Conservation (phyloP, 345 rosid species). For the Eucalyptus rudis region DNA sequence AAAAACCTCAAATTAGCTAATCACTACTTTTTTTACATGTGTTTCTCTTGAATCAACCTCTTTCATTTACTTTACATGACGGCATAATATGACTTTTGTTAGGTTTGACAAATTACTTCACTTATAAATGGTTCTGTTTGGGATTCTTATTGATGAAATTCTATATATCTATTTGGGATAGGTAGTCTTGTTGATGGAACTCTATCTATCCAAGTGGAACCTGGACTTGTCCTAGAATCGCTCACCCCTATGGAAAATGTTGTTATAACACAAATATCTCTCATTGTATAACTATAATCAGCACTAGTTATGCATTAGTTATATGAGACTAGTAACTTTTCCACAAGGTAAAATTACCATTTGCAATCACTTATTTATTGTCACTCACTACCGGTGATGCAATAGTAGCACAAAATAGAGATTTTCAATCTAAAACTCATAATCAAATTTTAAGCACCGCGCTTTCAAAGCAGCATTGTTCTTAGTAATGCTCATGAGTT, state of each 20-base stretch:
- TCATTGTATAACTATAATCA: background rate
- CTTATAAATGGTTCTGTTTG: no score
- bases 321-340: background rate
- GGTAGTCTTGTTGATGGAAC: no score
- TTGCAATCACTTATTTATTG: background rate
- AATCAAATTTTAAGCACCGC: background rate
- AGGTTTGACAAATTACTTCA: no score
- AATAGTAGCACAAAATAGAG: background rate
- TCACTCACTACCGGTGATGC: background rate
- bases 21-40: background rate
- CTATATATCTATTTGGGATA: no score
- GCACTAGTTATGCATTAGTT: background rate
- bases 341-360: background rate
- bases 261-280: background rate
- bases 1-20: background rate
- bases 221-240: accelerated
- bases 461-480: background rate
- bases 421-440: background rate
- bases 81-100: no score
- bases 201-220: no score
- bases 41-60: background rate
- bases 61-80: no score
- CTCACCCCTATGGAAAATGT: no score
- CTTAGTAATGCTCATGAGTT: background rate
- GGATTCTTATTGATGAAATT: no score